Conservation (phyloP, 345 rosid genomes). For the Arabis hirsuta region DNA sequence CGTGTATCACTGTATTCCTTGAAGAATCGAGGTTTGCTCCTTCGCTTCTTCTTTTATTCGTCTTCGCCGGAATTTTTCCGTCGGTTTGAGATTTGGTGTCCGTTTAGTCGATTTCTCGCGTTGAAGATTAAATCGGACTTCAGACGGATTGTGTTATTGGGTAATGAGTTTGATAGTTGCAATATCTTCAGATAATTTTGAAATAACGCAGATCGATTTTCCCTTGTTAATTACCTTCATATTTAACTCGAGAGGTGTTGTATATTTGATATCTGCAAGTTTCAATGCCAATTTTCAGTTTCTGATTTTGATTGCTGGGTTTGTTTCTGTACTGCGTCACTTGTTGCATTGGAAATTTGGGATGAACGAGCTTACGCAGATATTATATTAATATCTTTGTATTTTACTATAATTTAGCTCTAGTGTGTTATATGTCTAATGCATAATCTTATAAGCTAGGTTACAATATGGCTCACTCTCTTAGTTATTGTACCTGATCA, state of each 20-base stretch:
- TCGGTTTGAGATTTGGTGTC: conserved; percentile 7
- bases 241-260: neutral
- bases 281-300: neutral
- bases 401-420: conserved; percentile 13
- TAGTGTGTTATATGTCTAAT: conserved; percentile 25
- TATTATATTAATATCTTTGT: neutral
- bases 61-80: neutral
- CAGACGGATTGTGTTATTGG: neutral
- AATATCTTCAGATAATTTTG: neutral
- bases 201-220: no score
- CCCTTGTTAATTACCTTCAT: neutral
- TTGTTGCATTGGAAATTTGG: neutral
- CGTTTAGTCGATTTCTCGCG: neutral
- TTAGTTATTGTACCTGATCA: neutral
- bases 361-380: neutral
- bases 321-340: neutral
- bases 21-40: conserved; percentile 19
- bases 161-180: neutral
- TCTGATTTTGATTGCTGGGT: neutral
- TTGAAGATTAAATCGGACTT: neutral
- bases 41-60: neutral
- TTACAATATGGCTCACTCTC: conserved; percentile 18
- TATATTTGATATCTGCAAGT: conserved; percentile 6
- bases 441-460: conserved; percentile 1
- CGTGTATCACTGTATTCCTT: neutral